Percentiles rank a stretch among this genome's conserved stretches.
Evolutionary conservation across 495 filamentous ascomycete species (phyloP).

Genomic region (Rusavskia elegans): DNA sequence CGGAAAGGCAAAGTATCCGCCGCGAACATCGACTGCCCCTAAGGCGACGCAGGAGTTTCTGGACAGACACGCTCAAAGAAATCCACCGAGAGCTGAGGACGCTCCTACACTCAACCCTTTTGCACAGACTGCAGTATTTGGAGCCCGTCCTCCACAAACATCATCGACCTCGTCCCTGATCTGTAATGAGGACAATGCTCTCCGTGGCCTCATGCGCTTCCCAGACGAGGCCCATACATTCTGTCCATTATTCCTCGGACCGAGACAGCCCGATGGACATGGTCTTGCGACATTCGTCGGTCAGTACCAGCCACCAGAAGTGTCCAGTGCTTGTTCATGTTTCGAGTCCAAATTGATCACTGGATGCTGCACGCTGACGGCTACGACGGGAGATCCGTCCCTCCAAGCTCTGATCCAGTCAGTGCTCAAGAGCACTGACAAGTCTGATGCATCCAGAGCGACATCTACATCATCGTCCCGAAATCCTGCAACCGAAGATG

Average conservation of each 20-base stretch:
- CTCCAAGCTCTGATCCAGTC: neutral
- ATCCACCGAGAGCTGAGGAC: neutral
- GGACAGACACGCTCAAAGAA: too few relatives aligned
- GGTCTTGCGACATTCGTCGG: neutral
- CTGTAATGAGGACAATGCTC: neutral
- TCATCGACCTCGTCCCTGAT: neutral
- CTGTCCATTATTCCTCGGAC: neutral
- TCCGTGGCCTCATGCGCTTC: neutral
- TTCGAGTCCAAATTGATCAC: neutral
- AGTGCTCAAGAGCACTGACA: too few relatives aligned
- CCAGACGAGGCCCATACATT: neutral
- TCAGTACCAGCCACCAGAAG: neutral
- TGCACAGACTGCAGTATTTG: neutral
- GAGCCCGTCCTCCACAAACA: neutral
- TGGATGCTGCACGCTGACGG: neutral
- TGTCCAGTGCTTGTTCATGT: conserved; percentile 2
- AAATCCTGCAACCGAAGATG: neutral
- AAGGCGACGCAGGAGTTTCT: too few relatives aligned
- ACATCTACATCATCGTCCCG: neutral
- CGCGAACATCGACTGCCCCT: too few relatives aligned
- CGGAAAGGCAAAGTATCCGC: too few relatives aligned
- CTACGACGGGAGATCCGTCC: too few relatives aligned
- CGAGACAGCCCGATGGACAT: neutral
- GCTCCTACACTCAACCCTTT: neutral
- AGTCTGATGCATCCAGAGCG: neutral